Percentiles rank a stretch among this genome's conserved stretches.
phyloP scores from a whole-genome alignment of 1,284 basidiomycete species.

The Takashimella koratensis region DNA sequence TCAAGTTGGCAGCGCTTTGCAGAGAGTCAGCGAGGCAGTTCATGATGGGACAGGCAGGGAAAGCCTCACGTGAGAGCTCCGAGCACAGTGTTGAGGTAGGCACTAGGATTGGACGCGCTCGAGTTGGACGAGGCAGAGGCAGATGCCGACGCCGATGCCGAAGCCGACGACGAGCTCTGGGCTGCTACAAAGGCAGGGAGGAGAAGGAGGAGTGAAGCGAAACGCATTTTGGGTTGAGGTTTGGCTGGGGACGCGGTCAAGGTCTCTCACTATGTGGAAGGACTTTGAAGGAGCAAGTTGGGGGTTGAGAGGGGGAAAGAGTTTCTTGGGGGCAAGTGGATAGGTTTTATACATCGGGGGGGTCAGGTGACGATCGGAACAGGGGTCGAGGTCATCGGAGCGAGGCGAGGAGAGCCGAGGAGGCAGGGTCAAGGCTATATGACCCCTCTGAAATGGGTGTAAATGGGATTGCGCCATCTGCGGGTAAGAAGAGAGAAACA shows the following conservation, averaged over 20 bases:
- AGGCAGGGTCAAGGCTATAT: no score
- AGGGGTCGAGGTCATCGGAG: no score
- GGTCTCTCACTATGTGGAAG: no score
- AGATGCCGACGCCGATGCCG: background rate
- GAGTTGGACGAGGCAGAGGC: background rate
- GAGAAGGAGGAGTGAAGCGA: slow-evolving; percentile 12
- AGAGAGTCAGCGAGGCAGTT: slow-evolving; percentile 8
- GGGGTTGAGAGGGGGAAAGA: no score
- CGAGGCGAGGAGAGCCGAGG: no score
- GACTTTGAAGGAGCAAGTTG: no score
- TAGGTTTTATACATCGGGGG: background rate
- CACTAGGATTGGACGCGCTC: slow-evolving; percentile 1
- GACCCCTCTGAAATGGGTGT: no score
- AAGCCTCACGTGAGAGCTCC: slow-evolving; percentile 38
- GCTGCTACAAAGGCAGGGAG: slow-evolving; percentile 13
- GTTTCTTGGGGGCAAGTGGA: no score
- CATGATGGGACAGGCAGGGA: no score
- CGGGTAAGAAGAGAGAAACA: no score
- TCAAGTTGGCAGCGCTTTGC: slow-evolving; percentile 49
- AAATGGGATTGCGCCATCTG: no score
- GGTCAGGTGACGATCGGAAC: background rate
- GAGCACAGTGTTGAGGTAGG: slow-evolving; percentile 26
- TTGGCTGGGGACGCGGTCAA: no score
- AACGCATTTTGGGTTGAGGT: slow-evolving; percentile 15
- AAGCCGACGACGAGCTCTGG: slow-evolving; percentile 8